A percentile compares a stretch with the other conserved stretches of the same genome.
These are phyloP conservation scores for Saccharomycopsis hybrid DNA, from an alignment of 1,139 yeast species.

Conservation along the genomic window DNA sequence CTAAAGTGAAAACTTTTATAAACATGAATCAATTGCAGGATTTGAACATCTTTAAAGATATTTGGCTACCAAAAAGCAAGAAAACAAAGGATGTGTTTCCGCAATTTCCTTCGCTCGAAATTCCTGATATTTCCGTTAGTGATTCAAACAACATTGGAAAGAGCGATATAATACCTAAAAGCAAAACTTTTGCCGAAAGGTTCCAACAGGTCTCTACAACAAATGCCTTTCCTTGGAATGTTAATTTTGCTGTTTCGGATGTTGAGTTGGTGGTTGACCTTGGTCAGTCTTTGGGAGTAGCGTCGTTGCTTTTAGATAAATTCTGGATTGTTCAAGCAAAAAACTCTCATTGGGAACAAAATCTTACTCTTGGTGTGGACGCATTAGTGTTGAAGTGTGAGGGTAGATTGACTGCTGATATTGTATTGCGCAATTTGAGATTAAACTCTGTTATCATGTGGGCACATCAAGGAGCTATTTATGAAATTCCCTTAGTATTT, in stretches of 20 bases:
- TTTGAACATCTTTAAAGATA: conserved; percentile 71
- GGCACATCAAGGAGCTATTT: conserved; percentile 42
- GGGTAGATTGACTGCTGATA: conserved; percentile 74
- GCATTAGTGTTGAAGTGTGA: conserved; percentile 47
- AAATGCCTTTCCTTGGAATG: conserved; percentile 69
- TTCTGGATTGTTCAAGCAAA: conserved; percentile 71
- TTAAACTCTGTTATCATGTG: conserved; percentile 68
- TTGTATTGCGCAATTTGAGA: conserved; percentile 45
- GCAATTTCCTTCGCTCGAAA: not conserved
- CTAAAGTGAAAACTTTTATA: conserved; percentile 55
- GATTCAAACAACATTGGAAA: not conserved
- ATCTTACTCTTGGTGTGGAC: conserved; percentile 55
- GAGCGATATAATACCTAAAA: conserved; percentile 7
- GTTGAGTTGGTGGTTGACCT: conserved; percentile 58
- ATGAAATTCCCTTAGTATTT: conserved; percentile 63
- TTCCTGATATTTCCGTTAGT: not conserved
- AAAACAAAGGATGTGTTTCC: not conserved
- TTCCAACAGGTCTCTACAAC: conserved; percentile 59
- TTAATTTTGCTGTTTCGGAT: conserved; percentile 51
- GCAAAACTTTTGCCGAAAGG: conserved; percentile 40
- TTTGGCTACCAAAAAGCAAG: conserved; percentile 56
- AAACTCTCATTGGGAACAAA: conserved; percentile 66
- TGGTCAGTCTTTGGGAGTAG: conserved; percentile 76
- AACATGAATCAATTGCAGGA: conserved; percentile 86
- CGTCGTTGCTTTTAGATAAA: conserved; percentile 47